These are phyloP conservation scores for Trichosporon ovoides DNA, from an alignment of 1,284 basidiomycete genomes.

Conservation along the genomic window DNA sequence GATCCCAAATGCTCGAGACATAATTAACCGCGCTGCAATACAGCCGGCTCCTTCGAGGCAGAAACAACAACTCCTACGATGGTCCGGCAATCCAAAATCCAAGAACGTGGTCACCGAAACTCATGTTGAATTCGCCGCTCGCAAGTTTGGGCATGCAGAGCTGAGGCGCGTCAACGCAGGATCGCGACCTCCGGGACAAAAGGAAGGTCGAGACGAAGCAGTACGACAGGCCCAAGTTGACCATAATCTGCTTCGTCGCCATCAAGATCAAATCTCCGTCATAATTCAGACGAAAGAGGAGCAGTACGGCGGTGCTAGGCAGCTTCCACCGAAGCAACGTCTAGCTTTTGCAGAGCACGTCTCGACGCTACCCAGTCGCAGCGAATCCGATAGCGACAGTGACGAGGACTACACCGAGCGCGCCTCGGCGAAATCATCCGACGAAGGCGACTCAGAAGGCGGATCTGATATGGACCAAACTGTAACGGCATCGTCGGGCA, in stretches of 20 bases:
- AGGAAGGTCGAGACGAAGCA: slow-evolving; percentile 25
- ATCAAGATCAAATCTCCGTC: slow-evolving; percentile 20
- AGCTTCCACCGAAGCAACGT: slow-evolving; percentile 25
- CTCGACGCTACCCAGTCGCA: background rate
- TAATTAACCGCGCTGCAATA: slow-evolving; percentile 13
- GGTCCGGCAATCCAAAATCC: slow-evolving; percentile 20
- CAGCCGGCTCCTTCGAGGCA: slow-evolving; percentile 19
- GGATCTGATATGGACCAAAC: slow-evolving; percentile 2
- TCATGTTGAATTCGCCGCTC: slow-evolving; percentile 29
- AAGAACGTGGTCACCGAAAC: slow-evolving; percentile 30
- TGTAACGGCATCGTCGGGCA: too few relatives aligned
- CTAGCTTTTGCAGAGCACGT: slow-evolving; percentile 5
- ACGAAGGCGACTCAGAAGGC: slow-evolving; percentile 12
- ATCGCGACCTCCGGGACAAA: slow-evolving; percentile 29
- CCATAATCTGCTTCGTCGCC: slow-evolving; percentile 1
- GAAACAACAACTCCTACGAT: slow-evolving; percentile 21
- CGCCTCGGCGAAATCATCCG: background rate
- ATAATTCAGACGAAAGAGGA: slow-evolving; percentile 26
- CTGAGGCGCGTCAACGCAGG: slow-evolving; percentile 26
- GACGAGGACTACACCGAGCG: slow-evolving; percentile 27
- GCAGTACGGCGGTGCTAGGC: slow-evolving; percentile 22
- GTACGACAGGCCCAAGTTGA: slow-evolving; percentile 23
- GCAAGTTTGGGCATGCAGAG: slow-evolving; percentile 26
- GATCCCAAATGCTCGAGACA: slow-evolving; percentile 23
- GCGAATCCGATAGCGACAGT: slow-evolving; percentile 14